Evolutionary conservation across 176 grass and related monocot species (phyloP).

Genomic region (Chloris gayana): DNA sequence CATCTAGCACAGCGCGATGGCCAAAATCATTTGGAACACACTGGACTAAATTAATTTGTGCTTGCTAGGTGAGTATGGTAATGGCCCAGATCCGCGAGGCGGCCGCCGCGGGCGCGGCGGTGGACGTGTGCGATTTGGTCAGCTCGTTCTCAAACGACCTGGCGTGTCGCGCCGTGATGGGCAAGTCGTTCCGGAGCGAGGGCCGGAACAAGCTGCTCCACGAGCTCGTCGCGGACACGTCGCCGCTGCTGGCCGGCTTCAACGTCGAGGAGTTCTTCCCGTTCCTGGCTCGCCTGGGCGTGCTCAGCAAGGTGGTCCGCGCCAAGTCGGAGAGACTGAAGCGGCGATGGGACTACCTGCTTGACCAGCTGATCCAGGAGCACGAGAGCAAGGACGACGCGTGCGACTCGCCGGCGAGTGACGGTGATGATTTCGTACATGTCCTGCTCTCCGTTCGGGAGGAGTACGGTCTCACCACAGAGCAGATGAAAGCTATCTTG

Average conservation of each 20-base stretch:
- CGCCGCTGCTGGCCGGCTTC: not conserved
- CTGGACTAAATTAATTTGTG: too few species aligned
- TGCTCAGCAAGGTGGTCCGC: conserved; percentile 2
- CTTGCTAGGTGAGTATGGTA: too few species aligned
- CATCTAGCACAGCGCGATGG: not conserved
- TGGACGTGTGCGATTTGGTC: conserved; percentile 37
- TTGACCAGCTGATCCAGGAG: conserved; percentile 38
- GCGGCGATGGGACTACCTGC: conserved; percentile 44
- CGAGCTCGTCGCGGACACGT: not conserved
- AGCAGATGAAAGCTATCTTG: too few species aligned
- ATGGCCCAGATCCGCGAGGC: too few species aligned
- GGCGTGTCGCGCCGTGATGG: conserved; percentile 31
- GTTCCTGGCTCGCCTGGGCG: conserved; percentile 13
- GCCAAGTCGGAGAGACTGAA: not conserved
- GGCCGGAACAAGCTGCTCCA: conserved; percentile 3
- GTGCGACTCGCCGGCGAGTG: too few species aligned
- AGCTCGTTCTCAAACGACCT: conserved; percentile 32
- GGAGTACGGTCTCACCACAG: not conserved
- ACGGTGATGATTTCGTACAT: too few species aligned
- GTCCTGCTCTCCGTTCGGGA: too few species aligned
- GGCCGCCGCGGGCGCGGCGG: not conserved
- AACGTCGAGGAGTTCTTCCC: conserved; percentile 45
- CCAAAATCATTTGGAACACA: too few species aligned
- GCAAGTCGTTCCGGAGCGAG: not conserved
- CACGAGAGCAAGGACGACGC: not conserved